Percentiles rank a stretch among this genome's conserved stretches.
Conservation (phyloP, 2,329 filamentous ascomycete genomes). For the Coniella lustricola region DNA sequence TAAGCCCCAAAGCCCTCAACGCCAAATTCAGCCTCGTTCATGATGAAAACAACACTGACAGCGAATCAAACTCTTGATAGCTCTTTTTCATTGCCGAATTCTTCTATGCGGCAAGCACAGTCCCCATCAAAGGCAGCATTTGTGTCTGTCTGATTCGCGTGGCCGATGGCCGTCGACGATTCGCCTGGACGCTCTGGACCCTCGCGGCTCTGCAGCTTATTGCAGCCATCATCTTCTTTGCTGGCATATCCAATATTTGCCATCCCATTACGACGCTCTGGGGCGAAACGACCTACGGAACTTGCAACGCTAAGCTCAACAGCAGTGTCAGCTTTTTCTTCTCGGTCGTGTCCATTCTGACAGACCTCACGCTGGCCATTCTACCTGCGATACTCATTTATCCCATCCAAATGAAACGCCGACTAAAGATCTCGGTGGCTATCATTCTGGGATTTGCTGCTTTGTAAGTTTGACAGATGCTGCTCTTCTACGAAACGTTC, state of each 20-base stretch:
- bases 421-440: constrained; percentile 37
- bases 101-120: constrained; percentile 28
- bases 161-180: constrained; percentile 23
- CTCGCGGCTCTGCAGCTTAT: constrained; percentile 20
- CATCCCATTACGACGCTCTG: constrained; percentile 26
- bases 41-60: constrained; percentile 9
- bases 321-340: constrained; percentile 27
- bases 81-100: constrained; percentile 32
- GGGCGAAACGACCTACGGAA: constrained; percentile 22
- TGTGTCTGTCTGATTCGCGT: constrained; percentile 26
- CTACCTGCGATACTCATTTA: constrained; percentile 33
- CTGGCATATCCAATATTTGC: constrained; percentile 25
- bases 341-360: constrained; percentile 29
- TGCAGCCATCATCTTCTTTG: constrained; percentile 23
- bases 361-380: constrained; percentile 28
- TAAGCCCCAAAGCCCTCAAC: neutral
- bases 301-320: constrained; percentile 24
- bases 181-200: constrained; percentile 22
- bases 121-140: constrained; percentile 25
- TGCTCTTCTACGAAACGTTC: too few relatives aligned
- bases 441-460: constrained; percentile 36
- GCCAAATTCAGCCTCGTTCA: too few relatives aligned
- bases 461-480: constrained; percentile 24
- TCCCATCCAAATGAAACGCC: constrained; percentile 34
- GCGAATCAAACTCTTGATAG: constrained; percentile 21